These are phyloP conservation scores for Populus alba DNA, from an alignment of 345 rosid species.

Conservation along the genomic window DNA sequence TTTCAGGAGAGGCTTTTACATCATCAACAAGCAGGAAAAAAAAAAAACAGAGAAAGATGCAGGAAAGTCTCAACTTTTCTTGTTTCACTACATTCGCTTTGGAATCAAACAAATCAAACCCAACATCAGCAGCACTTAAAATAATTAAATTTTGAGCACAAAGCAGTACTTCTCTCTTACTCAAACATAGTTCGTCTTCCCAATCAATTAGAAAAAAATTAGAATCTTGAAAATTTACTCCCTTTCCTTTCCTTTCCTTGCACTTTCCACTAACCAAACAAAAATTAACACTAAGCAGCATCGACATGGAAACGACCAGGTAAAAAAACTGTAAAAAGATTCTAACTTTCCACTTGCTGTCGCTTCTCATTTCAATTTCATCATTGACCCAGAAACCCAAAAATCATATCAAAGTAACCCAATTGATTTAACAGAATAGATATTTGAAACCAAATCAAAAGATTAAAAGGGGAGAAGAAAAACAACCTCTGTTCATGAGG, in stretches of 20 bases:
- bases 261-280: neutral
- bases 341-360: neutral
- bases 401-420: neutral
- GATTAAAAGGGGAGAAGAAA: neutral
- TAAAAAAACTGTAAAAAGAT: neutral
- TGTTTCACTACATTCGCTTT: neutral
- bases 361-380: neutral
- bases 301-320: too few species aligned
- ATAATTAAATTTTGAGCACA: neutral
- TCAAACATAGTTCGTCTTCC: neutral
- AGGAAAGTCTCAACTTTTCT: neutral
- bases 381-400: neutral
- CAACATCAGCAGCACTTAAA: neutral
- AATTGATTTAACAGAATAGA: neutral
- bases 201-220: neutral
- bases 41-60: neutral
- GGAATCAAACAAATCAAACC: neutral
- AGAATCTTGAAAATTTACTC: neutral
- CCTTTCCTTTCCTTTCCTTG: neutral
- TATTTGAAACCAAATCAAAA: neutral
- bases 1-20: neutral
- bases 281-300: neutral
- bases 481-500: slow-evolving; percentile 73
- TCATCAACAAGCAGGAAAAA: neutral
- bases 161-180: neutral